phyloP scores from a whole-genome alignment of 768 basidiomycete species.

The Strobilomyces confusus region DNA sequence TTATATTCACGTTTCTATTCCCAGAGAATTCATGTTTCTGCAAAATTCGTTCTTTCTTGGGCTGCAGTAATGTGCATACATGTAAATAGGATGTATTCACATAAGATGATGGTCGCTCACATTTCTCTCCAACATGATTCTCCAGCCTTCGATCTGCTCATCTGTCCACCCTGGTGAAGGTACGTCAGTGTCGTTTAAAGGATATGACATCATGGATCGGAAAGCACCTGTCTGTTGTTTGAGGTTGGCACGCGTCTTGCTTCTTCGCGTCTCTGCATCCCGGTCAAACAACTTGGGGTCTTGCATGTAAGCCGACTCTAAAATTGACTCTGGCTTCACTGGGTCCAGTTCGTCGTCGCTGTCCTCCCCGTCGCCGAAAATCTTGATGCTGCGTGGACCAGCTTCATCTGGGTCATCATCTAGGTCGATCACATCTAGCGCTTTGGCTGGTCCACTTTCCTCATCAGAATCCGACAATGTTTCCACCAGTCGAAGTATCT shows the following conservation, averaged over 20 bases:
- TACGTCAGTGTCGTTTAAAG: background rate
- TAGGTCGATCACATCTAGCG: constrained; percentile 34
- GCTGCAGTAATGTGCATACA: constrained; percentile 36
- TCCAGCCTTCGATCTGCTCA: constrained; percentile 92
- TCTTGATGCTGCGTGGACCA: constrained; percentile 38
- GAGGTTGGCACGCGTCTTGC: constrained; percentile 63
- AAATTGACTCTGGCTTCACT: constrained; percentile 51
- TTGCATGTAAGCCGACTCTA: constrained; percentile 74
- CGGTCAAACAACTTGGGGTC: constrained; percentile 76
- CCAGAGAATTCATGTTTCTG: constrained; percentile 75
- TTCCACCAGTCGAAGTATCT: constrained; percentile 76
- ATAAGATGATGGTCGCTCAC: constrained; percentile 42
- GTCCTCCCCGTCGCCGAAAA: constrained; percentile 55
- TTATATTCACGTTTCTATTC: constrained; percentile 38
- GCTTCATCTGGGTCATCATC: constrained; percentile 55
- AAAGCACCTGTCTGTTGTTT: constrained; percentile 60
- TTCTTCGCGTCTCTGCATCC: constrained; percentile 66
- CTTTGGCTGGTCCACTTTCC: constrained; percentile 32
- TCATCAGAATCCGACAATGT: constrained; percentile 63
- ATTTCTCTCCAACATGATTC: constrained; percentile 82
- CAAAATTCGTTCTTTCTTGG: constrained; percentile 69
- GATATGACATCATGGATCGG: background rate
- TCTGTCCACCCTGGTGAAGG: constrained; percentile 58
- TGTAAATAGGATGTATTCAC: constrained; percentile 9
- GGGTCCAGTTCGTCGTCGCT: constrained; percentile 32